A percentile compares a stretch with the other conserved stretches of the same genome.
Conservation (phyloP, 306 rosid species). For the Dryas alaskensis region DNA sequence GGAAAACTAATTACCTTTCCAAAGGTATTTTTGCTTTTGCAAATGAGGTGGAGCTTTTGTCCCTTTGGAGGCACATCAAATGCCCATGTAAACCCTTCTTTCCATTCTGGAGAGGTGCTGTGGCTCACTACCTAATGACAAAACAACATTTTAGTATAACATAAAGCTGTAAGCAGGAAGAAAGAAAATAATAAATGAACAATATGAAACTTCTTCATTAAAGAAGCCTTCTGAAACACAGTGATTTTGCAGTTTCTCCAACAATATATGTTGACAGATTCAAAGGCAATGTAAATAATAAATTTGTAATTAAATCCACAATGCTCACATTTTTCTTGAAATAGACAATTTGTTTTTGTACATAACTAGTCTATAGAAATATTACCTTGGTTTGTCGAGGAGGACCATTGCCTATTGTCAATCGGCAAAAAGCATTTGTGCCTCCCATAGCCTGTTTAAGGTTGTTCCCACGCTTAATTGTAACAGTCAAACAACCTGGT, state of each 20-base stretch:
- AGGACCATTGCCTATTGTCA: constrained; percentile 89
- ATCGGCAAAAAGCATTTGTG: constrained; percentile 89
- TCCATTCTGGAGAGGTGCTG: constrained; percentile 89
- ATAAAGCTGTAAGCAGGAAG: not conserved
- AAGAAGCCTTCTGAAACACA: not conserved
- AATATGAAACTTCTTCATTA: constrained; percentile 2
- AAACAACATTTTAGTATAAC: constrained; percentile 10
- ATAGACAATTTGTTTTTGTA: not conserved
- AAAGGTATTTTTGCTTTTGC: constrained; percentile 98
- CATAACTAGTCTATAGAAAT: not conserved
- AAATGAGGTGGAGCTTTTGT: constrained; percentile 84
- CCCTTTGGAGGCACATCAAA: constrained; percentile 98
- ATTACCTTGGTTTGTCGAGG: constrained; percentile 95
- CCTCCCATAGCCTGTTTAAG: constrained; percentile 95
- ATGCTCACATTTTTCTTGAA: not conserved
- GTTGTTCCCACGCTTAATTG: constrained; percentile 86
- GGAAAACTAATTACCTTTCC: constrained; percentile 73
- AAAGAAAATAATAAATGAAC: constrained; percentile 23
- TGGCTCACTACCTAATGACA: constrained; percentile 72
- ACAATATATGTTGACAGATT: not conserved
- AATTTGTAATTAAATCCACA: not conserved
- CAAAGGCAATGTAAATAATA: not conserved
- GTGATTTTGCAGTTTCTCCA: constrained; percentile 2
- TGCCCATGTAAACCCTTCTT: constrained; percentile 98
- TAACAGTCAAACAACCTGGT: constrained; percentile 97